Evolutionary conservation across 345 rosid species (phyloP).

Genomic region (Citrus trifoliata): DNA sequence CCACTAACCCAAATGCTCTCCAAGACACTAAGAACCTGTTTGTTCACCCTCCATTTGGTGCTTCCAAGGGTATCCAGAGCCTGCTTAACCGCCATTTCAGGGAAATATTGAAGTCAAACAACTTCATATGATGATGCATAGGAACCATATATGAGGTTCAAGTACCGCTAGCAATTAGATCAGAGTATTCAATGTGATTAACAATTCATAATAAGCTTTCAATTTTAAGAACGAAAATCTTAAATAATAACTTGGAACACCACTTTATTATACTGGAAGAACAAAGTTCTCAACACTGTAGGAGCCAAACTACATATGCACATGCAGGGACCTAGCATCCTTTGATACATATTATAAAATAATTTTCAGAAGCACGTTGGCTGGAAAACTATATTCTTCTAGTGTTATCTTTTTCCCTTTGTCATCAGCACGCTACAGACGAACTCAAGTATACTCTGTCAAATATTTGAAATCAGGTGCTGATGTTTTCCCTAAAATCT

Average conservation of each 20-base stretch:
- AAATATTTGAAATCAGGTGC: background rate
- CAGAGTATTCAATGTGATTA: background rate
- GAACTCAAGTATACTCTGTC: background rate
- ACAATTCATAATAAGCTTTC: background rate
- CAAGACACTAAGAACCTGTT: conserved; percentile 63
- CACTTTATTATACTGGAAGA: background rate
- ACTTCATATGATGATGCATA: conserved; percentile 6
- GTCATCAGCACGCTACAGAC: background rate
- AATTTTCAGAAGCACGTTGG: background rate
- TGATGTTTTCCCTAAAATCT: background rate
- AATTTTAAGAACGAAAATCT: background rate
- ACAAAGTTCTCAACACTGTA: background rate
- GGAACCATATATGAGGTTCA: background rate
- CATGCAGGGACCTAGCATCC: background rate
- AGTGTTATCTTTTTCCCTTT: background rate
- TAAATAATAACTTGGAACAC: background rate
- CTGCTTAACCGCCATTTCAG: conserved; percentile 29
- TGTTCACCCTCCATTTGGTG: conserved; percentile 94
- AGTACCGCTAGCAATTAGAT: conserved; percentile 1
- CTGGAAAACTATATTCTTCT: background rate
- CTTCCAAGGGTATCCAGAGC: conserved; percentile 95
- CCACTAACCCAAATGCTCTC: conserved; percentile 91
- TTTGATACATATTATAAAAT: background rate
- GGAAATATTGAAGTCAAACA: conserved; percentile 1
- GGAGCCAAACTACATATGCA: background rate